Base-by-base conservation (phyloP, 768 basidiomycete genomes). In the Amanita exitialis region DNA sequence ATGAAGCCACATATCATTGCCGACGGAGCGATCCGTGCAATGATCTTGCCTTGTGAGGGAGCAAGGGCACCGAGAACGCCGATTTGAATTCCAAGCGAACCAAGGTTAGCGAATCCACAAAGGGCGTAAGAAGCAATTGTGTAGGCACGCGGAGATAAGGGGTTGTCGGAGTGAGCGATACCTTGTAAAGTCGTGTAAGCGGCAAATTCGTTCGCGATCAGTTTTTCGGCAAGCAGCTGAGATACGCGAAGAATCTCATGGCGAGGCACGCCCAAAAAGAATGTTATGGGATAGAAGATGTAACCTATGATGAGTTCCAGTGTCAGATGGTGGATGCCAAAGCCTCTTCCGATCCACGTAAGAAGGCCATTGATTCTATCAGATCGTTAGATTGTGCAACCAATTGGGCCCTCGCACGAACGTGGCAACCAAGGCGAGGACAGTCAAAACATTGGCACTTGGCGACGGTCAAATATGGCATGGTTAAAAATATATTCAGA, bases 61-160 rank as follows among this genome's bases (percentile, higher is more conserved):
- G 68, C 73, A 55, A 74, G 62, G 32, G 73, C 71, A 47, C 71
- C 61, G 27, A 74, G 65, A n/a, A 74, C 73, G 56, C 73, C 73
- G 20, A 74, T 70, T 64, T 92, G 88, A 57, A 94, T 90, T 60
- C 91, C 92, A 21, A 92, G 71, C 6, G 88, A 88, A 50, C 85
- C 80, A 41, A 90, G 71, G 63, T 94, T 94, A 53, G 89, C 89
- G 61, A 95, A 95, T 8, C 93, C 93, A 65, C 90, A 93, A 13
- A 94, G 80, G 13, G 86, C 83, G 63, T 93, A 95, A 30, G 85
- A 82, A 12, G 86, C 81, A 57, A 94, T 92, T 47, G 83, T 86
- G 67, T 74, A 91, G 18, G 82, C 87, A 51, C 86, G 88, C 27
- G 66, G 72, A 18, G 82, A 81, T 46, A 92, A 76, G 3, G 86